Conservation (phyloP, 345 rosid species). For the Abelmoschus esculentus region DNA sequence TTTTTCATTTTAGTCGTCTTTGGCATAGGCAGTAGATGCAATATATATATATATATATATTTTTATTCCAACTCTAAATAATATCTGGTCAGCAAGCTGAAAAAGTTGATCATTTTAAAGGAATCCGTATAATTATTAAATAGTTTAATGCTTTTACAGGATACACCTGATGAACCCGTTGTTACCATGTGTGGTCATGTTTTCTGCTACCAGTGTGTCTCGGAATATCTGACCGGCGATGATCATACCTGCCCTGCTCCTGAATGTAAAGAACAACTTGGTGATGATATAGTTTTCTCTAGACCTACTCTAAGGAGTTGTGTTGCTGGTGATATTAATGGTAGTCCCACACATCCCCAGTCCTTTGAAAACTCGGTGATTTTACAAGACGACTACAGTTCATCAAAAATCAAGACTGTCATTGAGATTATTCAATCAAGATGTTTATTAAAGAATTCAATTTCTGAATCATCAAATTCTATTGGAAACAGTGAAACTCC, state of each 20-base stretch:
- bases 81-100: neutral
- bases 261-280: slow-evolving; percentile 63
- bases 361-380: slow-evolving; percentile 29
- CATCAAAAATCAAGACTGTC: slow-evolving; percentile 75
- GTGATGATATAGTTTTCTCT: slow-evolving; percentile 69
- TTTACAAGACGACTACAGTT: slow-evolving; percentile 46
- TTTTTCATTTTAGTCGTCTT: too few relatives aligned
- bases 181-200: slow-evolving; percentile 84
- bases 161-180: slow-evolving; percentile 86
- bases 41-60: neutral
- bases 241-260: slow-evolving; percentile 72
- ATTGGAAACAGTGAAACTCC: slow-evolving; percentile 23
- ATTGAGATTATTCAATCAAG: slow-evolving; percentile 55
- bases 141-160: slow-evolving; percentile 43
- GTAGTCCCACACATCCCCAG: slow-evolving; percentile 30
- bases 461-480: slow-evolving; percentile 26
- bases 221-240: slow-evolving; percentile 68
- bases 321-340: slow-evolving; percentile 31
- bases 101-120: neutral
- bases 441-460: slow-evolving; percentile 26
- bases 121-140: slow-evolving; percentile 7
- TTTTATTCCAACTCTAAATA: neutral
- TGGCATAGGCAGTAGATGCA: too few relatives aligned
- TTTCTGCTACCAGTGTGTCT: slow-evolving; percentile 84
- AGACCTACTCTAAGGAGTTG: slow-evolving; percentile 58